Evolutionary conservation across 352 stramenopile genomes (phyloP).

Genomic region (Aphanomyces stellatus): DNA sequence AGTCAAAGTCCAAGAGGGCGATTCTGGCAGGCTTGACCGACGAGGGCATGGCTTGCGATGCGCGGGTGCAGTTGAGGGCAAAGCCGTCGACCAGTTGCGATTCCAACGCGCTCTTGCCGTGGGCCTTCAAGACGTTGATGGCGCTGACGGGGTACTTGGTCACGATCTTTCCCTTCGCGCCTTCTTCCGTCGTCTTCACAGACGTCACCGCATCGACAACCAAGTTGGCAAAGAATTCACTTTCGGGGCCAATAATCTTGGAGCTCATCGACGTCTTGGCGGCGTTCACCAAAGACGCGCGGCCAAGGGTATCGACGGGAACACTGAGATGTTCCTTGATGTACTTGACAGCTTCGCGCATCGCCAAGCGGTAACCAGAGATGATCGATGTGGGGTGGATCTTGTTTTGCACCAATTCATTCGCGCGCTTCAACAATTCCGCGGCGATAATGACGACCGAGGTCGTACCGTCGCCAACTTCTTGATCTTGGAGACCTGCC

Average conservation of each 20-base stretch:
- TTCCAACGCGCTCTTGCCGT: slow-evolving; percentile 86
- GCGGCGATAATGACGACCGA: slow-evolving; percentile 98
- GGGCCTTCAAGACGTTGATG: slow-evolving; percentile 99
- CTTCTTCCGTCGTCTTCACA: slow-evolving; percentile 90
- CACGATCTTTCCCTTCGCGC: slow-evolving; percentile 70
- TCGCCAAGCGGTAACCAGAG: slow-evolving; percentile 96
- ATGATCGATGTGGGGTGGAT: slow-evolving; percentile 99
- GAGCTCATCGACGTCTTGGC: slow-evolving; percentile 98
- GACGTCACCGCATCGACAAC: slow-evolving; percentile 96
- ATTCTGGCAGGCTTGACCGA: slow-evolving; percentile 93
- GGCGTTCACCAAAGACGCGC: slow-evolving; percentile 94
- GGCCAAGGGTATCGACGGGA: slow-evolving; percentile 89
- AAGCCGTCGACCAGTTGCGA: slow-evolving; percentile 92
- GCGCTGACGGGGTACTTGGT: slow-evolving; percentile 95
- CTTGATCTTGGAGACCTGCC: slow-evolving; percentile 97
- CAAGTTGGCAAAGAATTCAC: slow-evolving; percentile 96
- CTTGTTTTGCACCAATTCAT: slow-evolving; percentile 97
- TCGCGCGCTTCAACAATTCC: slow-evolving; percentile 94
- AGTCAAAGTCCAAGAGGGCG: slow-evolving; percentile 97
- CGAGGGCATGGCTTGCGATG: slow-evolving; percentile 97
- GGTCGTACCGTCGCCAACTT: slow-evolving; percentile 99
- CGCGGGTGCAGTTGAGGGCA: slow-evolving; percentile 95
- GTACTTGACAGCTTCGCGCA: slow-evolving; percentile 98
- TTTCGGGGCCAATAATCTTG: slow-evolving; percentile 98
- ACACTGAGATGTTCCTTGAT: slow-evolving; percentile 98